Base-by-base conservation (phyloP, 2,329 filamentous ascomycete genomes). In the Phialocephala sp. region DNA sequence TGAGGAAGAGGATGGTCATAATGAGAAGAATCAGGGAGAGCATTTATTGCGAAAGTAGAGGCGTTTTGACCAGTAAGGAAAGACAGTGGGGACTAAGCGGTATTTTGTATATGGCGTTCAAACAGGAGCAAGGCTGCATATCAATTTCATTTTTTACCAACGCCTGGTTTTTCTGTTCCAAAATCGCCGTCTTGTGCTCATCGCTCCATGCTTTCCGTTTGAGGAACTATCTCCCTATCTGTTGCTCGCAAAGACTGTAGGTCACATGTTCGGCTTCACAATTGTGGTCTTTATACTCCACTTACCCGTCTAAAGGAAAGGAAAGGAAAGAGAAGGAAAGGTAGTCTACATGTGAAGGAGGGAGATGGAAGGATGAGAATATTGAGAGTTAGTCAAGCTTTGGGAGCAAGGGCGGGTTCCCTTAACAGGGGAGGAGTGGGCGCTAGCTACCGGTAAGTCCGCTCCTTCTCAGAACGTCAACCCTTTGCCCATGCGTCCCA, bases 1-100 rank as follows among this genome's bases (percentile, higher is more conserved):
- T 54, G 77, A 78, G 54, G 77, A 77, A 39, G 71, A 70, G 43
- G 71, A 68, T 35, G 67, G n/a, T 1, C 60, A 60, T 2, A 65
- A 71, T 37, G 69, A 72, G 62, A 72, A 72, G 41, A 32, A 45
- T 24, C 63, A 61, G 8, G 63, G 61, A 54, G 66, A 68, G 35
- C 59, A 37, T n/a, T 55, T 66, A 15, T 64, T 68, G 56, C 66
- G 64, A 64, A 71, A 72, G 62, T 71, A 69, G 59, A 58, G 22
- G 50, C 24, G 22, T 18, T 8, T 54, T 14, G 50, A 3, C n/a
- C 1, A 12, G 24, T n/a, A 32, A 32, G 12, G 50, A 9, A 32
- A 54, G 24, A 8, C 4, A n/a, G 24, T 32, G 27, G 11, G 50
- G 24, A 32, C 24, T 14, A 11, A 54, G 45, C n/a, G 24, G 22